These are phyloP conservation scores for Ophiostoma montium DNA, from an alignment of 2,329 filamentous ascomycete species.

Conservation along the genomic window DNA sequence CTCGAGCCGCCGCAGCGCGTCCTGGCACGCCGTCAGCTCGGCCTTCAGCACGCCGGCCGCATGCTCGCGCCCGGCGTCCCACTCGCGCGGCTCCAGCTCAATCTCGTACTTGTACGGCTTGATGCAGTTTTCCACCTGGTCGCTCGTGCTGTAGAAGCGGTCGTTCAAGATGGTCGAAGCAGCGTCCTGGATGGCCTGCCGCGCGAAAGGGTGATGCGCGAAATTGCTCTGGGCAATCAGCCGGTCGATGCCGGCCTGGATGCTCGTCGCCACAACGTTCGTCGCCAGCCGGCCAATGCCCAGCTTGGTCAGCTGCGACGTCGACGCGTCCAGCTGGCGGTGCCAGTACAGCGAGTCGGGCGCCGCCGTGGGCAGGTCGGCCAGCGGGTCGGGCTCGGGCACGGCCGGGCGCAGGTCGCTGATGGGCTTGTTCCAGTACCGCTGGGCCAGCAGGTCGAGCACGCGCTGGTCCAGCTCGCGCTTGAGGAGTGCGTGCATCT, in stretches of 20 bases:
- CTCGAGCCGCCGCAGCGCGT: constrained; percentile 63
- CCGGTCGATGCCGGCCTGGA: constrained; percentile 70
- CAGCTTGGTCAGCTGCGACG: constrained; percentile 79
- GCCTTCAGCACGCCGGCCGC: constrained; percentile 68
- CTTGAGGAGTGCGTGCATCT: constrained; percentile 84
- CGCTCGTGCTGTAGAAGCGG: constrained; percentile 89
- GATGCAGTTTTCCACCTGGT: constrained; percentile 97
- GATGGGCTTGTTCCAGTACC: constrained; percentile 96
- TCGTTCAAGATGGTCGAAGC: constrained; percentile 84
- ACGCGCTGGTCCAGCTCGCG: constrained; percentile 88
- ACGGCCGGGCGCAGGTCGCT: constrained; percentile 58
- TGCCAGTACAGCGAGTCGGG: constrained; percentile 83
- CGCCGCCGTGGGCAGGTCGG: constrained; percentile 71
- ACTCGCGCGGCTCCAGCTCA: constrained; percentile 83
- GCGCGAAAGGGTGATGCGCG: constrained; percentile 77
- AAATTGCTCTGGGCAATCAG: constrained; percentile 75
- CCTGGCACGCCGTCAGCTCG: constrained; percentile 73
- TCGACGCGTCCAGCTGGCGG: constrained; percentile 83
- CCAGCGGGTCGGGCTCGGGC: constrained; percentile 57
- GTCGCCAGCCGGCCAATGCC: constrained; percentile 88
- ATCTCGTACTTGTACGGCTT: constrained; percentile 99
- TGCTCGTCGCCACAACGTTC: constrained; percentile 74
- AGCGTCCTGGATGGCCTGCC: constrained; percentile 83
- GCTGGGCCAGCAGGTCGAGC: constrained; percentile 77
- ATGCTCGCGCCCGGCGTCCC: constrained; percentile 73